Conservation (phyloP, 208 protist species). For the Angomonas deanei region DNA sequence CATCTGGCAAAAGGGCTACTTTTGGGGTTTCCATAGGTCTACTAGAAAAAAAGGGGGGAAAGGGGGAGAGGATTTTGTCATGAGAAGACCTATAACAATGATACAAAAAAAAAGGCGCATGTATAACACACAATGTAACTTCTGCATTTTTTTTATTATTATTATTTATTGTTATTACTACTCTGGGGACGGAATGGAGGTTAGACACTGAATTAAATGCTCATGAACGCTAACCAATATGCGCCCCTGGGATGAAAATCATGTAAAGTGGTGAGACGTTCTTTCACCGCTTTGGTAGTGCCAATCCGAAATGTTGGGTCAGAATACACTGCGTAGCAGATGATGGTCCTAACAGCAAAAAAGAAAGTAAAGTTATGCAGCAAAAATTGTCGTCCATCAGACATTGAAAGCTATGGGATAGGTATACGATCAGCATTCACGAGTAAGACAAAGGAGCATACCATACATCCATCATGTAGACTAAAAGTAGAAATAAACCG, state of each 20-base stretch:
- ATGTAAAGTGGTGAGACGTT: not conserved
- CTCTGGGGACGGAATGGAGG: conserved; percentile 13
- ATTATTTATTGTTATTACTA: not conserved
- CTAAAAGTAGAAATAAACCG: conserved; percentile 14
- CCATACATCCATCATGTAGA: conserved; percentile 4
- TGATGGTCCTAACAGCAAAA: conserved; percentile 1
- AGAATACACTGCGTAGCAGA: conserved; percentile 13
- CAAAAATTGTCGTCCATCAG: not conserved
- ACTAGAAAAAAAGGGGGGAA: too few relatives aligned
- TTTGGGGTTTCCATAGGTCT: not conserved
- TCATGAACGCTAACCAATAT: conserved; percentile 8
- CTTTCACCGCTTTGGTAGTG: conserved; percentile 14
- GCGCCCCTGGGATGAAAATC: not conserved
- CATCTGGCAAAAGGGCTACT: too few relatives aligned
- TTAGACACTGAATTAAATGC: not conserved
- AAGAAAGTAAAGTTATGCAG: not conserved
- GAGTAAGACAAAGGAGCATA: conserved; percentile 2
- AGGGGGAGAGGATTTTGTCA: not conserved
- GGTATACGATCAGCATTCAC: not conserved
- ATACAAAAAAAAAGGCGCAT: not conserved
- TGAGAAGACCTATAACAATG: not conserved
- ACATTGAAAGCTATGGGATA: conserved; percentile 3
- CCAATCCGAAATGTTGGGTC: not conserved
- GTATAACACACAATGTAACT: not conserved
- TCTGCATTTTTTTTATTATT: not conserved